phyloP scores from a whole-genome alignment of 768 basidiomycete genomes.

The Tylopilus sp. region DNA sequence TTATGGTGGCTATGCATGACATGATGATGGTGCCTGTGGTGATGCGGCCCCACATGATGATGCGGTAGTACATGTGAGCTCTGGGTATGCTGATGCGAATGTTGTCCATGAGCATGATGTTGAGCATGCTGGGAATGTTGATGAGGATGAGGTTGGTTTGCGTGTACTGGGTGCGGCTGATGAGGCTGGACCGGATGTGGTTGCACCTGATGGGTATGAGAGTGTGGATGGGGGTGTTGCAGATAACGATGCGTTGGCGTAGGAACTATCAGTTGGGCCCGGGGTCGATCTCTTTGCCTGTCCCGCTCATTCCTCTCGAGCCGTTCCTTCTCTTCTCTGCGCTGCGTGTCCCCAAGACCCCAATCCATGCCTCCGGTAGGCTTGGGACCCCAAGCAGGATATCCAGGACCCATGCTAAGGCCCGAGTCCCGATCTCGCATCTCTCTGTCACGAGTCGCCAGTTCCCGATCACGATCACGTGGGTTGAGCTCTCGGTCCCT shows the following conservation, averaged over 20 bases:
- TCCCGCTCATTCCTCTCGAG: conserved; percentile 24
- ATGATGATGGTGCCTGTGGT: conserved; percentile 39
- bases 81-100: conserved; percentile 34
- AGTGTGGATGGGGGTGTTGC: conserved; percentile 31
- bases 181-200: conserved; percentile 19
- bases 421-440: conserved; percentile 28
- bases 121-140: conserved; percentile 33
- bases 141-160: conserved; percentile 29
- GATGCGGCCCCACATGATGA: conserved; percentile 47
- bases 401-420: conserved; percentile 18
- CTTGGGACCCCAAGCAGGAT: conserved; percentile 34
- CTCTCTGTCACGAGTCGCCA: conserved; percentile 21
- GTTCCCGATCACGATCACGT: conserved; percentile 26
- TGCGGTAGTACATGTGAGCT: conserved; percentile 39
- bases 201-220: conserved; percentile 35
- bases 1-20: conserved; percentile 50
- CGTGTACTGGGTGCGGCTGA: conserved; percentile 26
- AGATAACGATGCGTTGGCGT: conserved; percentile 28
- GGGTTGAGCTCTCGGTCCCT: conserved; percentile 19
- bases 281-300: conserved; percentile 31
- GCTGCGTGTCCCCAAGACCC: conserved; percentile 32
- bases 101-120: conserved; percentile 23
- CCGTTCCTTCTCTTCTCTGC: conserved; percentile 35
- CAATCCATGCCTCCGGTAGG: conserved; percentile 28
- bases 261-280: conserved; percentile 21